Evolutionary conservation across 257 asterid genomes (phyloP), one percentile per base, ranked within the genome.

Genomic region (Marsdenia floribunda): DNA sequence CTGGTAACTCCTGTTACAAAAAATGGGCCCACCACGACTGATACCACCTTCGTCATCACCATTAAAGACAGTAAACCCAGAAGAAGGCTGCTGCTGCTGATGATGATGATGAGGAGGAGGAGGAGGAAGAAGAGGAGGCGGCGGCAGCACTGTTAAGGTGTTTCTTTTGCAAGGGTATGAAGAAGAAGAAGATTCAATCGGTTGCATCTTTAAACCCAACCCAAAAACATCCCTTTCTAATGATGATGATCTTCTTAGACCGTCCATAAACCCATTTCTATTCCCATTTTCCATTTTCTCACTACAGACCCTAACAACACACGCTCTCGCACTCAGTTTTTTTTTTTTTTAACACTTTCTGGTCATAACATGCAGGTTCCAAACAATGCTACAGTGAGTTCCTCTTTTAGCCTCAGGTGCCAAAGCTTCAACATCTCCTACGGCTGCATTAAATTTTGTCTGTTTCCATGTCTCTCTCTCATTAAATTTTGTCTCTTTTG

Each of bases 181-280:
- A 54, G 66, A 58, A 44, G 49, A 44, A 55, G 71, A 73, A 37
- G 70, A 58, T 24, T 65, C 78, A 77, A 66, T 68, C 19, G 83
- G 70, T 33, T 80, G 86, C 88, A 85, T 85, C 83, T 81, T 86
- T 78, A 90, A 81, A 70, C 85, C 95, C 77, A 87, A 65, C 12
- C 79, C 90, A 29, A 44, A 44, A 50, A 83, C 82, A 73, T 86
- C 88, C 71, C 69, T 82, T 10, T 79, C 79, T 22, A 57, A 70
- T 21, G 78, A 54, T 24, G 79, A 24, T n/a, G 38, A 13, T 49
- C n/a, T 47, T 12, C 35, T 35, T 61, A 44, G 29, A 33, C 70
- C 64, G 70, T 70, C 70, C 74, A 61, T 33, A 53, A 70, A 49
- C 61, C 57, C 57, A 80, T 68, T 80, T 55, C 80, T 80, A 57